phyloP scores from a whole-genome alignment of 2,329 filamentous ascomycete genomes.

The Aspergillus novoparasiticus region DNA sequence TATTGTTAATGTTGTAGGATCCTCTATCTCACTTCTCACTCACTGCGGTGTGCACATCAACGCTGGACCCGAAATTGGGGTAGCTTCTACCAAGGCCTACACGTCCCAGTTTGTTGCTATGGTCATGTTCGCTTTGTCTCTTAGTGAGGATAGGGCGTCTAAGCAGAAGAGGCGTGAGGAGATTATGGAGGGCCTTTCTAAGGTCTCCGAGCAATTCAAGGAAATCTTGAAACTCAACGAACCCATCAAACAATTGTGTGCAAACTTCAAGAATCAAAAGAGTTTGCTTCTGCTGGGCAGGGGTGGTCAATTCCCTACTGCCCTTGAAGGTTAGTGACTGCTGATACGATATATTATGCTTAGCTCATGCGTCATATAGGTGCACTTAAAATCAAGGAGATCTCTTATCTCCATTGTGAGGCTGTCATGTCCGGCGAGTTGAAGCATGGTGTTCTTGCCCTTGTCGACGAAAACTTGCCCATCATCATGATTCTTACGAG shows the following conservation, averaged over 20 bases:
- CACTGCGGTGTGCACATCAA: slow-evolving; percentile 99
- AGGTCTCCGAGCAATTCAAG: slow-evolving; percentile 89
- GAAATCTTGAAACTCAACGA: slow-evolving; percentile 88
- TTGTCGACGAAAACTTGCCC: slow-evolving; percentile 96
- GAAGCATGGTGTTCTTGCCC: slow-evolving; percentile 95
- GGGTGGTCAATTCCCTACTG: slow-evolving; percentile 92
- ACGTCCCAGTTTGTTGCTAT: slow-evolving; percentile 99
- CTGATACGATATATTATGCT: neutral
- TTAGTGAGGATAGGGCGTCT: slow-evolving; percentile 94
- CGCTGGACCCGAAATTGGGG: slow-evolving; percentile 96
- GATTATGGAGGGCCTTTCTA: slow-evolving; percentile 90
- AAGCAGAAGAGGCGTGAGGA: slow-evolving; percentile 90
- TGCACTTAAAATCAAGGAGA: slow-evolving; percentile 99
- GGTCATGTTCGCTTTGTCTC: slow-evolving; percentile 98
- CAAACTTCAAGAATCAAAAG: slow-evolving; percentile 97
- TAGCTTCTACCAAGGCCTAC: slow-evolving; percentile 98
- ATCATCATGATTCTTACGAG: slow-evolving; percentile 99
- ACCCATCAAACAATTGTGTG: slow-evolving; percentile 90
- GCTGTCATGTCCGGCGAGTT: slow-evolving; percentile 99
- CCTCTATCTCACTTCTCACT: slow-evolving; percentile 96
- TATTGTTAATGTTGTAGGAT: slow-evolving; percentile 98
- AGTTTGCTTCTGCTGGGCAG: slow-evolving; percentile 88
- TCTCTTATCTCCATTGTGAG: slow-evolving; percentile 98
- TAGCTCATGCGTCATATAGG: slow-evolving; percentile 44
- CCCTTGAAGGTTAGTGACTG: slow-evolving; percentile 72